Percentiles rank a stretch among this genome's conserved stretches.
These are phyloP conservation scores for Backusella tarrabulga DNA, from an alignment of 192 early-diverging fungal species.

Conservation along the genomic window DNA sequence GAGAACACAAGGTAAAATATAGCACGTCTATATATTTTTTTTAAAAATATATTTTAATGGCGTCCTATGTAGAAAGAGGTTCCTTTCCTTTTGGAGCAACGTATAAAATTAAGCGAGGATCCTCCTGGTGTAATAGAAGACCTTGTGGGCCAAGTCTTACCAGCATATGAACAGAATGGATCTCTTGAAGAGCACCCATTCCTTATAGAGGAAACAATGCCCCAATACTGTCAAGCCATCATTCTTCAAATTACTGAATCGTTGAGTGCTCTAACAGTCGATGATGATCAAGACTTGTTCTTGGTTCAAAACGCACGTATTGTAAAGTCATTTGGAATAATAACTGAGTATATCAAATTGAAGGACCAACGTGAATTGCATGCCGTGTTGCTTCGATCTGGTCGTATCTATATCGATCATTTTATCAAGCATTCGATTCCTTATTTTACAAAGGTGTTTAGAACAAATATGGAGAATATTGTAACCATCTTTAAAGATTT, in stretches of 20 bases:
- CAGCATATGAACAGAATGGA: constrained; percentile 38
- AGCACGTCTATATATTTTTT: too few relatives aligned
- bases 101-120: constrained; percentile 37
- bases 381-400: constrained; percentile 42
- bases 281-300: background rate
- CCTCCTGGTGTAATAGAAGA: constrained; percentile 35
- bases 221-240: constrained; percentile 40
- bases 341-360: constrained; percentile 45
- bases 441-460: constrained; percentile 47
- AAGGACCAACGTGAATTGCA: constrained; percentile 49
- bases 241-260: constrained; percentile 16
- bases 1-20: constrained; percentile 36
- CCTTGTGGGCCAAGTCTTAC: constrained; percentile 38
- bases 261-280: background rate
- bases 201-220: constrained; percentile 38
- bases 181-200: constrained; percentile 37
- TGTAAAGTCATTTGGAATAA: constrained; percentile 41
- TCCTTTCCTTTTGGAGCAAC: constrained; percentile 41
- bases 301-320: constrained; percentile 36
- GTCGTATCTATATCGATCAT: constrained; percentile 52
- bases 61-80: constrained; percentile 40
- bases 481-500: constrained; percentile 51
- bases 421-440: constrained; percentile 52
- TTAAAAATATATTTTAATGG: background rate
- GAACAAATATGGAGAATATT: constrained; percentile 39